Base-by-base conservation (phyloP, 306 rosid species). In the Rosa lucieae region DNA sequence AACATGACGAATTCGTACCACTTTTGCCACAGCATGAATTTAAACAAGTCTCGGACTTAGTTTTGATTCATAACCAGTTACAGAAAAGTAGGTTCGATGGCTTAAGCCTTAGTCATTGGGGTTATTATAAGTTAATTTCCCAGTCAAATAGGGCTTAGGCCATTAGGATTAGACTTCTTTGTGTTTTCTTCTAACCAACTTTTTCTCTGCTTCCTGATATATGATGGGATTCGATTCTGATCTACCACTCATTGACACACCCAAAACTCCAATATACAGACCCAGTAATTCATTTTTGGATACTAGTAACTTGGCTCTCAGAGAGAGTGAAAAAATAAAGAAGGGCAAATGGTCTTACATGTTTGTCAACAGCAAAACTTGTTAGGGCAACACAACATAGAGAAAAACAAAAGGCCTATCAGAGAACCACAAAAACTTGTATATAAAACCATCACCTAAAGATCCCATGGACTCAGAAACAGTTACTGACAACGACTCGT, bases 391-490 rank as follows among this genome's bases (percentile, higher is more conserved):
- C 78, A 18, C 29, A 62, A 74, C 83, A 78, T 8, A 6, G 48
- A 81, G 78, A 70, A 82, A 82, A 85, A 75, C 85, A 85, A 85
- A 71, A 75, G 46, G 53, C 49, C 8, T 44, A 48, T 26, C 71
- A 47, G 59, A 3, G 9, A 44, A 42, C 59, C 13, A 14, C 29
- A 69, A 43, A 32, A 40, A 5, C 66, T 59, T 21, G 6, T 12
- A 59, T 59, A 59, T 7, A 55, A 55, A 15, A 23, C 44, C 53
- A 39, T 47, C 62, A 66, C 78, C 67, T 10, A 2, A 43, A 82
- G 65, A 53, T 3, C n/a, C 65, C 35, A 62, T 15, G n/a, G 18
- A 32, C 48, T 29, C 71, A 43, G 53, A 80, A 55, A 26, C 43
- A 80, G 35, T 51, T 56, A 23, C 74, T 80, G 79, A 67, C 61